phyloP scores from a whole-genome alignment of 1,284 basidiomycete genomes.

The Marasmius fiardii region DNA sequence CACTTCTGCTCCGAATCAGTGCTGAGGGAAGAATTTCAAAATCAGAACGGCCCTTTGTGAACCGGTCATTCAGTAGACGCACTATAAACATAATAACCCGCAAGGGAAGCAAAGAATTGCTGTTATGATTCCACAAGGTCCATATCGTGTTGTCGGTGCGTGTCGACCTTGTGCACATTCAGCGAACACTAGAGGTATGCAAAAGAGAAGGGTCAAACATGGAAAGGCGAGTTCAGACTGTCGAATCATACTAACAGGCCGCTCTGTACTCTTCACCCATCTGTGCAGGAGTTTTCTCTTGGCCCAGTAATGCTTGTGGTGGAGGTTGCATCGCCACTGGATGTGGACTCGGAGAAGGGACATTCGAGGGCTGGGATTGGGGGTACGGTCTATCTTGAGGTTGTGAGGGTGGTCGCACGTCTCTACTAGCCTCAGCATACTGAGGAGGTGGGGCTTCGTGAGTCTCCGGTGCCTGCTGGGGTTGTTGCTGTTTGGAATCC shows the following conservation, averaged over 20 bases:
- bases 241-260: constrained; percentile 1
- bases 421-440: background rate
- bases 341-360: background rate
- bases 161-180: constrained; percentile 31
- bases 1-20: constrained; percentile 29
- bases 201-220: background rate
- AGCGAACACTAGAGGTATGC: constrained; percentile 26
- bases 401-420: background rate
- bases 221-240: background rate
- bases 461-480: background rate
- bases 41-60: background rate
- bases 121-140: constrained; percentile 32
- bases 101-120: constrained; percentile 32
- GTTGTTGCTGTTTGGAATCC: background rate
- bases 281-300: constrained; percentile 3
- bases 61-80: constrained; percentile 8
- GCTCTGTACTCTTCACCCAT: constrained; percentile 7
- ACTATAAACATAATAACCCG: constrained; percentile 29
- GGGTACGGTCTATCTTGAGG: background rate
- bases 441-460: background rate
- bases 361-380: background rate
- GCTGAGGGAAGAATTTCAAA: constrained; percentile 16
- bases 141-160: constrained; percentile 25
- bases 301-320: background rate
- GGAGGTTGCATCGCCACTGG: background rate